Evolutionary conservation across 495 filamentous ascomycete species (phyloP).

Genomic region (Tuber umbilicatum): DNA sequence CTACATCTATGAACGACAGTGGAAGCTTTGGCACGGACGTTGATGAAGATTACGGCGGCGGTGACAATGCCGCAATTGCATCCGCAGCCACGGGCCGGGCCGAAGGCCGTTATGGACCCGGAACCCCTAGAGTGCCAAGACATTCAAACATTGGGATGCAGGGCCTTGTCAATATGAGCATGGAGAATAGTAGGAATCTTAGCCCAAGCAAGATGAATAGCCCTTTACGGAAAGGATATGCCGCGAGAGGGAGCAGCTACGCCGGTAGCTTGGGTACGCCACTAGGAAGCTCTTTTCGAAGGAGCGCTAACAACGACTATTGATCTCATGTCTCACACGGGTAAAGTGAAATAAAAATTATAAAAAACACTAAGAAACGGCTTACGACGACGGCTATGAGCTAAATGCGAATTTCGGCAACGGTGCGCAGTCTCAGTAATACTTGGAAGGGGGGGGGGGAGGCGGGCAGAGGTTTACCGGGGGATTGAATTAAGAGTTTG

Average conservation of each 20-base stretch:
- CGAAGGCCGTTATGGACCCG: conserved; percentile 10
- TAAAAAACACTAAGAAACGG: neutral
- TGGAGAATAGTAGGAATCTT: conserved; percentile 27
- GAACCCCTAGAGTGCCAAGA: conserved; percentile 9
- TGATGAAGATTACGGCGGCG: neutral
- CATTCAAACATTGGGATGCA: conserved; percentile 35
- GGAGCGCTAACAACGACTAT: conserved; percentile 1
- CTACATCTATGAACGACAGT: conserved; percentile 14
- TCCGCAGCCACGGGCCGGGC: conserved; percentile 1
- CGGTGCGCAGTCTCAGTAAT: neutral
- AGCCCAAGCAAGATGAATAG: conserved; percentile 40
- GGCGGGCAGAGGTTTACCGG: neutral
- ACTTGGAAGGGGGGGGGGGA: neutral
- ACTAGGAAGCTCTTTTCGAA: conserved; percentile 12
- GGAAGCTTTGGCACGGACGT: conserved; percentile 1
- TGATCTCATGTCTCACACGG: neutral
- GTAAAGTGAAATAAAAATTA: neutral
- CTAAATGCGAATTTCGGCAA: neutral
- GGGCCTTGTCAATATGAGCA: conserved; percentile 38
- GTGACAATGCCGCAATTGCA: neutral
- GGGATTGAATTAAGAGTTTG: neutral
- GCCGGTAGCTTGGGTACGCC: conserved; percentile 26
- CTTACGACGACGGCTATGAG: neutral
- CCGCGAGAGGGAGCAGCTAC: conserved; percentile 27
- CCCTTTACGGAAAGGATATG: conserved; percentile 30